Evolutionary conservation across 345 rosid species (phyloP).

Genomic region (Eucalyptus erythrocorys): DNA sequence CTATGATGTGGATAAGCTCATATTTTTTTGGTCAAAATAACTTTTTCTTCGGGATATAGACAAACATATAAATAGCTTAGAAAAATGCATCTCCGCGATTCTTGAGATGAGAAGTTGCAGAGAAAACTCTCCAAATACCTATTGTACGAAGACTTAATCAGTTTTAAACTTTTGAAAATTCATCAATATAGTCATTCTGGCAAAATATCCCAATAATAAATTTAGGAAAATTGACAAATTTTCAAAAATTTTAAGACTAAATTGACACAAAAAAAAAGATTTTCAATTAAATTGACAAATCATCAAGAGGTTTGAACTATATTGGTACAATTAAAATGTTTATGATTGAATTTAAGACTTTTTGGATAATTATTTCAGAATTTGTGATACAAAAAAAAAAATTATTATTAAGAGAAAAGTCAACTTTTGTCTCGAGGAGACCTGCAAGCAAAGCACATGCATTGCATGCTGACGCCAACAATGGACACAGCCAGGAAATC

Average conservation of each 20-base stretch:
- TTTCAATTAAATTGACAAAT: not conserved
- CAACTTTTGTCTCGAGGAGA: not conserved
- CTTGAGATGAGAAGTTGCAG: not conserved
- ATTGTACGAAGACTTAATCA: no score
- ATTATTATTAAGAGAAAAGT: no score
- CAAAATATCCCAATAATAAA: not conserved
- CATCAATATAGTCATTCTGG: not conserved
- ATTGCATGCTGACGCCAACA: not conserved
- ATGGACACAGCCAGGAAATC: not conserved
- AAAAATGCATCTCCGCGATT: not conserved
- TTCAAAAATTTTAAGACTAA: not conserved
- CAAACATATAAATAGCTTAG: not conserved
- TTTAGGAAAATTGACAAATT: not conserved
- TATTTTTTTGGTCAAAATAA: not conserved
- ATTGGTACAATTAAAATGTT: fast-evolving
- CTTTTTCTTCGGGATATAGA: not conserved
- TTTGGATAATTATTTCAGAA: not conserved
- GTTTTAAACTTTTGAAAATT: no score
- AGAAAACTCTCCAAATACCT: no score
- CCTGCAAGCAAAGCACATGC: not conserved
- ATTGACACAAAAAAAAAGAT: not conserved
- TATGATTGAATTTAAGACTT: no score
- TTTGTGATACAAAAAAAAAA: no score
- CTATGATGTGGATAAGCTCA: not conserved
- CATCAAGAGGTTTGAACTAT: not conserved